A percentile compares a stretch with the other conserved stretches of the same genome.
Evolutionary conservation across 306 rosid species (phyloP).

Genomic region (Ormosia semicastrata): DNA sequence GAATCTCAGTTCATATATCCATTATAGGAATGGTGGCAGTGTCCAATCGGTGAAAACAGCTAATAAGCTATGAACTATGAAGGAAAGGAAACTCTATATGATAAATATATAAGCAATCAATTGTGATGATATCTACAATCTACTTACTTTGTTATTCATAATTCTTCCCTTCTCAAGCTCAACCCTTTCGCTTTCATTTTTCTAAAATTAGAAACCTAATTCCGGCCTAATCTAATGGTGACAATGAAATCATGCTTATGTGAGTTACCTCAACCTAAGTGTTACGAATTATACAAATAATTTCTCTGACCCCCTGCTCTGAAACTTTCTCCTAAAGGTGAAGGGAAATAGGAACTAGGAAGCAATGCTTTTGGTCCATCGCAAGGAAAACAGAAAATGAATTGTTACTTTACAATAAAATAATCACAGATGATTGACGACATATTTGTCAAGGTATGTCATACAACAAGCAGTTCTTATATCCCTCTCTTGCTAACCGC

Average conservation of each 20-base stretch:
- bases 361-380: neutral
- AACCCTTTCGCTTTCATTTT: no score
- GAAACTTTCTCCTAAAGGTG: neutral
- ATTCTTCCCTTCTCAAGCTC: no score
- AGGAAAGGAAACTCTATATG: neutral
- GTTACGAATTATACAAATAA: neutral
- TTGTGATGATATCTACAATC: neutral
- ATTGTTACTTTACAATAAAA: neutral
- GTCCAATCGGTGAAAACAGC: neutral
- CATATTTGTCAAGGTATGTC: neutral
- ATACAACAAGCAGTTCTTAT: conserved; percentile 8
- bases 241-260: neutral
- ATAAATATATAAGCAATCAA: neutral
- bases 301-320: neutral
- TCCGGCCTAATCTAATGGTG: neutral
- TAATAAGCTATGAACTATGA: neutral
- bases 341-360: neutral
- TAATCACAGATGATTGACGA: neutral
- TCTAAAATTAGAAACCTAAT: no score
- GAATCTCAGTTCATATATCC: neutral
- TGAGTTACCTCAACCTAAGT: neutral
- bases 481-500: conserved; percentile 32
- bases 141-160: no score
- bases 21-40: neutral
- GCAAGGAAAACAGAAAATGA: neutral